Evolutionary conservation across 2,329 filamentous ascomycete species (phyloP).

Genomic region (Aspergillus ochraceus): DNA sequence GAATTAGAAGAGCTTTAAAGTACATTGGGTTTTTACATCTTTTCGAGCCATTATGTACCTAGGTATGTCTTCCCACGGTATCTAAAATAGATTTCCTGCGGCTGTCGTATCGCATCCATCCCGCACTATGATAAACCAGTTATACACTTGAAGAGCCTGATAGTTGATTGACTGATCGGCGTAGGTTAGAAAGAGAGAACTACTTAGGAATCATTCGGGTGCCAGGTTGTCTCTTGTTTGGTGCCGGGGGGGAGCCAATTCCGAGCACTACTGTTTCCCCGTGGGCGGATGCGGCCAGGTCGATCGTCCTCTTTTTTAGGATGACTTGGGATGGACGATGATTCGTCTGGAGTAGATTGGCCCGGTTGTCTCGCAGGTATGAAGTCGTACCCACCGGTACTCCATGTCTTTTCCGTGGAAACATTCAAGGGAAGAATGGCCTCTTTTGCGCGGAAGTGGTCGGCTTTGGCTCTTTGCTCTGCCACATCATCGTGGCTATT

Average conservation of each 20-base stretch:
- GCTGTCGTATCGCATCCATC: too few relatives aligned
- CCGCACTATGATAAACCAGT: not conserved
- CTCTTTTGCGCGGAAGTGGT: constrained; percentile 63
- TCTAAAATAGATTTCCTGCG: not conserved
- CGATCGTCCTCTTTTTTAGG: constrained; percentile 49
- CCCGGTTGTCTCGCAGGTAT: constrained; percentile 26
- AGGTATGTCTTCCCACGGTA: not conserved
- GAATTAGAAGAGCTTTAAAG: not conserved
- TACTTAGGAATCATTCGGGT: constrained; percentile 44
- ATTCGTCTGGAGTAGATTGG: constrained; percentile 18
- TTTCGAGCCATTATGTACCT: not conserved
- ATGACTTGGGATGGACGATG: constrained; percentile 21
- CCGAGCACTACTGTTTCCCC: constrained; percentile 39
- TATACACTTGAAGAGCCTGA: not conserved
- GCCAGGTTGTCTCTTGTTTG: constrained; percentile 84
- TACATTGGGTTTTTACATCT: not conserved
- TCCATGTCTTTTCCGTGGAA: constrained; percentile 36
- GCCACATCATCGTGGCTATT: constrained; percentile 86
- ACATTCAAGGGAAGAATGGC: constrained; percentile 67
- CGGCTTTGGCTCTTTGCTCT: constrained; percentile 69
- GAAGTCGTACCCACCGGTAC: constrained; percentile 39
- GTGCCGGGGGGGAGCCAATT: constrained; percentile 75
- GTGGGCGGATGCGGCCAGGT: constrained; percentile 42
- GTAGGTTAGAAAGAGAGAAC: constrained; percentile 12
- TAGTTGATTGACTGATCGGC: not conserved